phyloP scores from a whole-genome alignment of 176 grass and related monocot species.

The Cenchrus fungigraminus region DNA sequence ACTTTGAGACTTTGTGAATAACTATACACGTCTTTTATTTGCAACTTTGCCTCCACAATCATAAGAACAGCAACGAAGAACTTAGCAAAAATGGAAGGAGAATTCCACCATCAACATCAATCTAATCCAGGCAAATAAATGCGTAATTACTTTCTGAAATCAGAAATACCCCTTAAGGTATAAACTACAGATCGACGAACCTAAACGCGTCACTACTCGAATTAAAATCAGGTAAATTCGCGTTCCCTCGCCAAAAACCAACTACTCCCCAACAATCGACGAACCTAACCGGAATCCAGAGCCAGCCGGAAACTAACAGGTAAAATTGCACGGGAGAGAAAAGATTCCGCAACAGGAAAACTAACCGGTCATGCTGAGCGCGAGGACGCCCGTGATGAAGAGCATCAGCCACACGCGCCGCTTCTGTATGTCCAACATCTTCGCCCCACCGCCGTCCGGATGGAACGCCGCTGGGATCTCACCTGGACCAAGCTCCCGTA shows the following conservation, averaged over 20 bases:
- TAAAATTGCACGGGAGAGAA: background rate
- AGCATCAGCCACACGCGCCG: slow-evolving; percentile 80
- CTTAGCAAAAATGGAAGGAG: background rate
- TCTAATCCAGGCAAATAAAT: background rate
- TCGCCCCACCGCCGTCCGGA: slow-evolving; percentile 21
- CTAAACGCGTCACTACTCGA: background rate
- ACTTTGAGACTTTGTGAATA: background rate
- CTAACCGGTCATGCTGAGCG: slow-evolving; percentile 92
- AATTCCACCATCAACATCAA: slow-evolving; percentile 1
- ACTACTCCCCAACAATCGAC: background rate
- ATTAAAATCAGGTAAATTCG: background rate
- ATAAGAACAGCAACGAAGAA: background rate
- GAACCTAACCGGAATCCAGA: background rate
- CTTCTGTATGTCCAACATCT: slow-evolving; percentile 82
- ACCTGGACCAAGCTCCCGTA: background rate
- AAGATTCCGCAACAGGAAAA: slow-evolving; percentile 29
- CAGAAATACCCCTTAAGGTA: background rate
- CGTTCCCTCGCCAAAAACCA: slow-evolving; percentile 5
- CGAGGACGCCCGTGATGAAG: slow-evolving; percentile 59
- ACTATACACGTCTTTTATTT: background rate
- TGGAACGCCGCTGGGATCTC: slow-evolving; percentile 19
- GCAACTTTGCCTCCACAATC: background rate
- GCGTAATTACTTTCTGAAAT: background rate
- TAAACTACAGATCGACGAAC: background rate
- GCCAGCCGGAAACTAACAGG: background rate